Base-by-base conservation (phyloP, 331 rosid genomes). In the Saraca asoca region DNA sequence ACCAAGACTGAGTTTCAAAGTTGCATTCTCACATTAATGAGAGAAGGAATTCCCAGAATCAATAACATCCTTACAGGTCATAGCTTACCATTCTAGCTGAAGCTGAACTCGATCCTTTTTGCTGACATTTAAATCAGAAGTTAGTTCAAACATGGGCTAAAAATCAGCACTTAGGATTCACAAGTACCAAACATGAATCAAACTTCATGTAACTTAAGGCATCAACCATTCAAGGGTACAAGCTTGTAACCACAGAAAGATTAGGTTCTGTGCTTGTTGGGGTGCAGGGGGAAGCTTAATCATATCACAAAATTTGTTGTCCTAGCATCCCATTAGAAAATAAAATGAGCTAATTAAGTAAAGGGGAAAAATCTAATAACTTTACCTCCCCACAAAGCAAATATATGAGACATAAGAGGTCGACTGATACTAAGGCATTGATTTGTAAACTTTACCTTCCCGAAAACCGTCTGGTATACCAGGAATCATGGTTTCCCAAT, bases 401-500 rank as follows among this genome's bases (percentile, higher is more conserved):
- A 70, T 43, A 15, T 60, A 49, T 12, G 12, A 35, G 54, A 62
- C 39, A 56, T 3, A 62, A 58, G 7, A 50, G 7, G 38, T 24
- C 12, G 12, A 51, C 37, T 31, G 33, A 64, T 41, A 67, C 39
- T 10, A 58, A 18, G 24, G 71, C 44, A 67, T 72, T 39, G 49
- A 43, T 33, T 43, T 17, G 58, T 44, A 34, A 76, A 79, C 83
- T 74, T 66, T 77, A 93, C 98, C 86, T 88, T 71, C 79, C 80
- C 53, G 96, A 87, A 66, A 90, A 93, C 68, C 51, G 78, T 45
- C 9, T 75, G 45, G 98, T 90, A 75, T 75, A 84, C 98, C 96
- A 93, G 64, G 96, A 77, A 81, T 93, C 98, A 62, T 93, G 98
- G 73, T 90, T 90, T 78, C 98, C 98, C 79, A 93, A 75, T 68